Evolutionary conservation across 2,329 filamentous ascomycete species (phyloP).

Genomic region (Alternaria conjuncta): DNA sequence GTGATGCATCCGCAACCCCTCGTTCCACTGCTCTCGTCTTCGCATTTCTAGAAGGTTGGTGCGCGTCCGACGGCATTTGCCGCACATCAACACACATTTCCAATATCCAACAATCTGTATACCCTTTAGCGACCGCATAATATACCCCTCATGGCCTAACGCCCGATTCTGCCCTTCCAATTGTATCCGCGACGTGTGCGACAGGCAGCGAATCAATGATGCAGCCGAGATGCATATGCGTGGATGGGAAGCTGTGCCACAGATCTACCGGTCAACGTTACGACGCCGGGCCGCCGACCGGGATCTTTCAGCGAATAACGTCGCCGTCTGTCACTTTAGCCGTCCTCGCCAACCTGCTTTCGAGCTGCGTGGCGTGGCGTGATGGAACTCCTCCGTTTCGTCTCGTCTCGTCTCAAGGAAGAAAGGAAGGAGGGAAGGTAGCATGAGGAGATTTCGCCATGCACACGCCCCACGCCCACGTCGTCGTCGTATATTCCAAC

Average conservation of each 20-base stretch:
- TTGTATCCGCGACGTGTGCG: background rate
- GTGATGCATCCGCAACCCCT: slow-evolving; percentile 13
- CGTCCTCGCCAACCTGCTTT: background rate
- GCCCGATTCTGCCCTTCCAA: slow-evolving; percentile 9
- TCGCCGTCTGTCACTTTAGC: slow-evolving; percentile 7
- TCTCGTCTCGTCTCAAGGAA: background rate
- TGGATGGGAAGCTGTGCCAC: slow-evolving; percentile 4
- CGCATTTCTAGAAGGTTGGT: slow-evolving; percentile 9
- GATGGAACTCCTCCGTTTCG: background rate
- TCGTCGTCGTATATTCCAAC: background rate
- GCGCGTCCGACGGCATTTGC: background rate
- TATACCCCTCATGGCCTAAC: background rate
- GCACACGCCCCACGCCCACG: background rate
- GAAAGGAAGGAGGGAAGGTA: background rate
- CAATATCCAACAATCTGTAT: slow-evolving; percentile 12
- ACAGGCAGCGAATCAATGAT: background rate
- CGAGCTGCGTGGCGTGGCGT: background rate
- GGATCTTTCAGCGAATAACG: slow-evolving; percentile 10
- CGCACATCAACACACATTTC: background rate
- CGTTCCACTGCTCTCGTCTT: background rate
- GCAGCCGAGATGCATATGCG: background rate
- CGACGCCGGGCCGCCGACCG: slow-evolving; percentile 8
- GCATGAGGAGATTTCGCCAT: background rate
- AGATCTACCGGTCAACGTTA: slow-evolving; percentile 15
- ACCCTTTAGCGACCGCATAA: slow-evolving; percentile 5